Evolutionary conservation across 2,329 filamentous ascomycete species (phyloP).

Genomic region (Didymella exigua): DNA sequence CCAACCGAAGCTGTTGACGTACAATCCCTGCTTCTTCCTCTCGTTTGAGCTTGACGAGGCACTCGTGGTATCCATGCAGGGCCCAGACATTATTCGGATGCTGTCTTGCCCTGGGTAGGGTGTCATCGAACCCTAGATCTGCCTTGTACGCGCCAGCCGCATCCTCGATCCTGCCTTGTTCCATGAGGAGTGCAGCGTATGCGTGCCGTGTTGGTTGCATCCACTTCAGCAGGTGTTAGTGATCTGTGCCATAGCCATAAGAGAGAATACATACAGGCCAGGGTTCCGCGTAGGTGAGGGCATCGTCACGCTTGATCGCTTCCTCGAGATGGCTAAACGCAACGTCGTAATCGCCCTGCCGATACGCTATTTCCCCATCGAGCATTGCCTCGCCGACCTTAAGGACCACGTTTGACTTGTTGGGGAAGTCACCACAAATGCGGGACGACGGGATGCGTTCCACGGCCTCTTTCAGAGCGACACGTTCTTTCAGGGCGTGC

Average conservation of each 20-base stretch:
- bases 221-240: slow-evolving; percentile 52
- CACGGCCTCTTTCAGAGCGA: slow-evolving; percentile 59
- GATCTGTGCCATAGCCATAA: background rate
- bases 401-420: slow-evolving; percentile 68
- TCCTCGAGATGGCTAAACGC: slow-evolving; percentile 66
- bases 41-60: slow-evolving; percentile 62
- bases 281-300: slow-evolving; percentile 72
- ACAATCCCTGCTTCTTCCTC: slow-evolving; percentile 56
- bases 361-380: slow-evolving; percentile 75
- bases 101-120: slow-evolving; percentile 66
- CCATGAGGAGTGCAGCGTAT: slow-evolving; percentile 70
- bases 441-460: slow-evolving; percentile 62
- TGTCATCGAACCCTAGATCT: slow-evolving; percentile 53
- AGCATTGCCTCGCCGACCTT: slow-evolving; percentile 67
- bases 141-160: slow-evolving; percentile 47
- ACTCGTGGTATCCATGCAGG: slow-evolving; percentile 74
- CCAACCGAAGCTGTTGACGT: slow-evolving; percentile 57
- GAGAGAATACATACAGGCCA: slow-evolving; percentile 58
- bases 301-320: slow-evolving; percentile 66
- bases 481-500: slow-evolving; percentile 60
- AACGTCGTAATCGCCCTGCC: slow-evolving; percentile 60
- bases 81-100: slow-evolving; percentile 80
- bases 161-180: slow-evolving; percentile 60
- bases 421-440: slow-evolving; percentile 68
- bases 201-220: slow-evolving; percentile 77